Evolutionary conservation across 306 rosid genomes (phyloP).

Genomic region (Geum urbanum): DNA sequence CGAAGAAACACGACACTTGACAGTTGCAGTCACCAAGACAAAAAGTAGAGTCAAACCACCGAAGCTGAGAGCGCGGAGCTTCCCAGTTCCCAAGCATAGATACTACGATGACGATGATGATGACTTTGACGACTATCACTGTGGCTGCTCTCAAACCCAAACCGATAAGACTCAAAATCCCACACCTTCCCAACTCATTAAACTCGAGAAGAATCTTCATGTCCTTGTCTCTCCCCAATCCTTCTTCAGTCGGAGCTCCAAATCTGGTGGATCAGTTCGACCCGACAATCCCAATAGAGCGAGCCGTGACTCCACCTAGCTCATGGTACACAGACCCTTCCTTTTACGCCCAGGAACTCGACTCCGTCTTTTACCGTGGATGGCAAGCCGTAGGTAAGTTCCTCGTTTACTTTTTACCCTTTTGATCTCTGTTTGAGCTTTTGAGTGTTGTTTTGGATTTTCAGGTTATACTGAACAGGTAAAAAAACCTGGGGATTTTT

Average conservation of each 20-base stretch:
- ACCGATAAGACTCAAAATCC: conserved; percentile 11
- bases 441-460: conserved; percentile 21
- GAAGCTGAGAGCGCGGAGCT: too few species aligned
- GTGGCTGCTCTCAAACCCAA: conserved; percentile 11
- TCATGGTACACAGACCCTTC: conserved; percentile 77
- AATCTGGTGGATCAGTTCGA: conserved; percentile 51
- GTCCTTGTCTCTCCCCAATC: conserved; percentile 28
- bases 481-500: conserved; percentile 49
- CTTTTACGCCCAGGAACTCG: conserved; percentile 59
- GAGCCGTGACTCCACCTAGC: conserved; percentile 79
- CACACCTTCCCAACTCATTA: conserved; percentile 9
- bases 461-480: conserved; percentile 70
- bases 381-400: conserved; percentile 87
- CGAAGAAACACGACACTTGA: neutral
- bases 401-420: neutral
- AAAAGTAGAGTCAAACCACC: neutral
- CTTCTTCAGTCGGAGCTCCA: conserved; percentile 13
- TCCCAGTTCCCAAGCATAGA: neutral
- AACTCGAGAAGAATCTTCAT: conserved; percentile 15
- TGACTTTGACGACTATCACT: neutral
- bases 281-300: conserved; percentile 58
- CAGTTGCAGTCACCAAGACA: neutral
- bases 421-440: conserved; percentile 11
- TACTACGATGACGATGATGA: conserved; percentile 3
- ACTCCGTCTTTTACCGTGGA: conserved; percentile 63